Base-by-base conservation (phyloP, 352 stramenopile species). In the Phytophthora cryptogea region DNA sequence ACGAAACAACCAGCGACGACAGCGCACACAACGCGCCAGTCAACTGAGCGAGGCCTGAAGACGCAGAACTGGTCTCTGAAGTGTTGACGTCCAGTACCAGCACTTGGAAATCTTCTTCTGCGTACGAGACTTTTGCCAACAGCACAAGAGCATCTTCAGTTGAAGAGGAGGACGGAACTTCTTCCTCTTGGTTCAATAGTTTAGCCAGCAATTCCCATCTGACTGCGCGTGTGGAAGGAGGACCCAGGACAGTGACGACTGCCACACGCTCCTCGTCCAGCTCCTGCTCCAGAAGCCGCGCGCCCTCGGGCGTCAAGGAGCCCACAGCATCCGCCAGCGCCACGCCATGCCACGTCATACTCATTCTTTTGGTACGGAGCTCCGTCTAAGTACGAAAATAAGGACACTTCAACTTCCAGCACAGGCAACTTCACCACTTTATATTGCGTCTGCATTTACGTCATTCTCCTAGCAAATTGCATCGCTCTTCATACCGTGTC, bases 1-100 rank as follows among this genome's bases (percentile, higher is more conserved):
- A 78, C 3, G 66, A 77, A 31, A 92, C 42, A 17, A 90, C 78
- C 17, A 92, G 63, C 55, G 83, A 92, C 42, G 83, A 90, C 31
- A 92, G 61, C 49, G 69, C 66, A 32, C 70, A 89, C 13, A 90
- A 47, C 11, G 65, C 66, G 13, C 80, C 78, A 14, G 72, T 50
- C 23, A 87, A 67, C 43, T 64, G 31, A 30, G 66, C 42, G 16
- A 66, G 42, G 6, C 31, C 50, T 8, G 44, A 54, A 16, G 23
- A 43, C 2, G 39, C 54, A 4, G 14, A 32, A 8, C n/a, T 36
- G 3, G 36, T 43, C 32, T 64, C 48, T 0, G 39, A 26, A 0
- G 32, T 23, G 16, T 60, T 59, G 10, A 70, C 59, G 33, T 89
- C 79, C 36, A 92, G 45, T 11, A 92, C 23, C 8, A 92, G 54